Percentiles rank a stretch among this genome's conserved stretches.
phyloP scores from a whole-genome alignment of 805 yeast genomes.

The Kluyveromyces aestuarii region DNA sequence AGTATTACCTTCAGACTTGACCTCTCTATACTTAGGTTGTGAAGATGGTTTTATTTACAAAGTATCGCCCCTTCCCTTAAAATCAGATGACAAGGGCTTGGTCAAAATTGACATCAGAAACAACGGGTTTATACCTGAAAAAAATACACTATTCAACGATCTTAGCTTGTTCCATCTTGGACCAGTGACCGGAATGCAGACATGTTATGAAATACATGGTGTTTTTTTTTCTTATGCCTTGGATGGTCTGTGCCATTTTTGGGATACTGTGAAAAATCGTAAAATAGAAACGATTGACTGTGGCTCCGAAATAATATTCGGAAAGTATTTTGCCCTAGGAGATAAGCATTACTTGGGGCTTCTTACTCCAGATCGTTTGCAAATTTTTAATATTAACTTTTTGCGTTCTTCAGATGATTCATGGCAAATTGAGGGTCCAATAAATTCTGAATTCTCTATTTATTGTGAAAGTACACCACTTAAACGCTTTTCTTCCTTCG shows the following conservation, averaged over 20 bases:
- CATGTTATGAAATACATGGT: slow-evolving; percentile 8
- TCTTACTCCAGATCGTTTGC: not conserved
- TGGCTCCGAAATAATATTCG: slow-evolving; percentile 12
- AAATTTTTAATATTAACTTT: no score
- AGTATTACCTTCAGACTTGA: slow-evolving; percentile 13
- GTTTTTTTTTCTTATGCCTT: slow-evolving; percentile 16
- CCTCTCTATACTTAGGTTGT: slow-evolving; percentile 16
- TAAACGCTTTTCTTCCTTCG: not conserved
- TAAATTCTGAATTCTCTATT: not conserved
- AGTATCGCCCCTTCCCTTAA: slow-evolving; percentile 7
- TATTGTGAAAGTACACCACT: not conserved
- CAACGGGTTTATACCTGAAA: slow-evolving; percentile 17
- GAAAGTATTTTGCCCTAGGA: slow-evolving; percentile 12
- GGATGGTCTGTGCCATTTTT: slow-evolving; percentile 20
- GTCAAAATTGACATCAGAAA: slow-evolving; percentile 9
- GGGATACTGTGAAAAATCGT: slow-evolving; percentile 14
- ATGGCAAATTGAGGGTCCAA: not conserved
- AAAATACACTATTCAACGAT: not conserved
- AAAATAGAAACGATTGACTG: slow-evolving; percentile 11
- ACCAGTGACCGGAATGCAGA: slow-evolving; percentile 11
- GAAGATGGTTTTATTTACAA: slow-evolving; percentile 25
- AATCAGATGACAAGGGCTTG: not conserved
- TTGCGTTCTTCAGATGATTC: not conserved
- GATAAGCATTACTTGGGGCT: slow-evolving; percentile 4
- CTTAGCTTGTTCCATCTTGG: slow-evolving; percentile 14